These are phyloP conservation scores for Tylopilus sp. DNA, from an alignment of 1,284 basidiomycete species.

Conservation along the genomic window DNA sequence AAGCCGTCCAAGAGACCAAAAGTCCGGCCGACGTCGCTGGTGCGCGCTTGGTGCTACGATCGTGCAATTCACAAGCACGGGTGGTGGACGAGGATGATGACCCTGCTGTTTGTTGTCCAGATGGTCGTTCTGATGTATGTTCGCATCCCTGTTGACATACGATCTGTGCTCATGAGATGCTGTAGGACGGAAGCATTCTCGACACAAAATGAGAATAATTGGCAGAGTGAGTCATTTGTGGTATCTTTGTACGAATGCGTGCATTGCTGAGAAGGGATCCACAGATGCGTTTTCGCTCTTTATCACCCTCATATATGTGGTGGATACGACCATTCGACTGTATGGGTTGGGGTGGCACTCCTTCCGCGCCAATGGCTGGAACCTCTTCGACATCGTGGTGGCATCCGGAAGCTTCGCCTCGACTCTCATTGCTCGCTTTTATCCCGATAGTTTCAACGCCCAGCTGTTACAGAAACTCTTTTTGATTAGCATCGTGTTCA, in stretches of 20 bases:
- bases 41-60: conserved; percentile 93
- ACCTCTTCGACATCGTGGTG: conserved; percentile 90
- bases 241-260: not conserved
- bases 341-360: conserved; percentile 89
- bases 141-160: conserved; percentile 1
- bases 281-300: conserved; percentile 83
- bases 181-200: conserved; percentile 85
- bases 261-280: conserved; percentile 15
- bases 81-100: conserved; percentile 92
- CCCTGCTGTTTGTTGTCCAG: conserved; percentile 86
- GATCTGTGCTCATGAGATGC: not conserved
- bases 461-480: conserved; percentile 95
- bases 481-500: conserved; percentile 93
- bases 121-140: conserved; percentile 88
- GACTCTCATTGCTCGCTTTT: conserved; percentile 81
- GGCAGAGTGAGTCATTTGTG: conserved; percentile 69
- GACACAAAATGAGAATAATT: conserved; percentile 64
- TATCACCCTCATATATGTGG: conserved; percentile 79
- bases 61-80: conserved; percentile 93
- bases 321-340: conserved; percentile 85
- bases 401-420: conserved; percentile 89
- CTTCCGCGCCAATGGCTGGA: conserved; percentile 93
- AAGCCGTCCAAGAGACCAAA: conserved; percentile 87
- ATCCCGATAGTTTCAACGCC: conserved; percentile 59
- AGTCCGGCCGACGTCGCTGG: conserved; percentile 59